Evolutionary conservation across 257 asterid species (phyloP), one percentile per base, ranked within the genome.

Genomic region (Echium plantagineum): DNA sequence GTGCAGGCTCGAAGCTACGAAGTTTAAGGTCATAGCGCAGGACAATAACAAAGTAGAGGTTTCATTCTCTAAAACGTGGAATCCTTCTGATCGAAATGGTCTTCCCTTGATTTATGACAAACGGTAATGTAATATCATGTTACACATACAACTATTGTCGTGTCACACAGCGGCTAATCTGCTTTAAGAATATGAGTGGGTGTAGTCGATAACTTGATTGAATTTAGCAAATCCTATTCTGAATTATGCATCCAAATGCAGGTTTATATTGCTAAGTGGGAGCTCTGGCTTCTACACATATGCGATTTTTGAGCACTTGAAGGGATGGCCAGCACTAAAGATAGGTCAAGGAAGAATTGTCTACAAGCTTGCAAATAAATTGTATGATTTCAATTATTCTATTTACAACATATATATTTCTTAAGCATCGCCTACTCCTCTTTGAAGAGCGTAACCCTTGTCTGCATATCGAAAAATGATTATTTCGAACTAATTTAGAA

Each of bases 201-300:
- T 31, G 38, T 31, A 35, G 13, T 35, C 12, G 10, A 35, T 3
- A 35, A 6, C 7, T 3, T 35, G 3, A 6, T 3, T 4, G 5
- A 3, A 28, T 28, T 28, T 28, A 6, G 32, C 32, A 28, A 28
- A 28, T 28, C 1, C 2, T 35, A 35, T 35, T 7, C 12, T 35
- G 13, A 35, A 35, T 35, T 35, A 35, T 7, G 2, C 46, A 35
- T 22, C 26, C 46, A 64, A 3, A 46, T 65, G 21, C 56, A 75
- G 80, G 59, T 75, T 59, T 21, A 57, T 71, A 15, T 24, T 75
- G 72, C 55, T 60, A 55, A 61, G 69, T 12, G 74, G 77, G 48
- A 56, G 56, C 24, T 69, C 74, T 2, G 80, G 77, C 58, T 75
- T 75, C 51, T 75, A 75, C 52, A 56, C 80, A 9, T 75, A 75